phyloP scores from a whole-genome alignment of 2,329 filamentous ascomycete species.

The Metarhizium robertsii region DNA sequence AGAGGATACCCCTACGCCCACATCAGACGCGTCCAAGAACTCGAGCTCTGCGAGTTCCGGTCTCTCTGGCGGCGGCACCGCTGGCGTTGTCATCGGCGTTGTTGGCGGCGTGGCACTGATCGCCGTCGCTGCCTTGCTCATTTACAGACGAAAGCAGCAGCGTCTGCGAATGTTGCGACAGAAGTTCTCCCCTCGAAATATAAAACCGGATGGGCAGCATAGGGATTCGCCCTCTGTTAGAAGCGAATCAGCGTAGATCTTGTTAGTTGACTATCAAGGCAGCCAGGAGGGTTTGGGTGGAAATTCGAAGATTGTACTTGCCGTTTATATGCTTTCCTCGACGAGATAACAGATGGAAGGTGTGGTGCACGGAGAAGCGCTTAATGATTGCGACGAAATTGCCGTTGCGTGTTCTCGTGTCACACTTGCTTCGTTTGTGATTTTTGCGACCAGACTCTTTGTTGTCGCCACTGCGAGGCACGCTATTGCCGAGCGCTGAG shows the following conservation, averaged over 20 bases:
- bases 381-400: not conserved
- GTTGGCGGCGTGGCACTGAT: constrained; percentile 54
- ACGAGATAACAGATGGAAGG: no score
- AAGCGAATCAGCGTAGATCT: constrained; percentile 13
- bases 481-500: not conserved
- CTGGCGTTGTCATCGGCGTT: constrained; percentile 64
- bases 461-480: not conserved
- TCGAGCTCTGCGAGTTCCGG: constrained; percentile 11
- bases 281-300: not conserved
- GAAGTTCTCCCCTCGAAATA: constrained; percentile 14
- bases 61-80: constrained; percentile 60
- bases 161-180: constrained; percentile 12
- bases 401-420: not conserved
- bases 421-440: not conserved
- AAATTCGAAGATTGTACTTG: not conserved
- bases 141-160: constrained; percentile 28
- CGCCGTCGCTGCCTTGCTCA: constrained; percentile 48
- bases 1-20: constrained; percentile 8
- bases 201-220: constrained; percentile 14
- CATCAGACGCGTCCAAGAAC: constrained; percentile 13
- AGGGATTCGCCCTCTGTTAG: constrained; percentile 12
- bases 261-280: not conserved
- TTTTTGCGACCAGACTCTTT: not conserved
- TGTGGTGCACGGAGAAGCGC: not conserved
- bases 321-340: no score